Evolutionary conservation across 192 early-diverging fungal species (phyloP).

Genomic region (Backusella macrospora): DNA sequence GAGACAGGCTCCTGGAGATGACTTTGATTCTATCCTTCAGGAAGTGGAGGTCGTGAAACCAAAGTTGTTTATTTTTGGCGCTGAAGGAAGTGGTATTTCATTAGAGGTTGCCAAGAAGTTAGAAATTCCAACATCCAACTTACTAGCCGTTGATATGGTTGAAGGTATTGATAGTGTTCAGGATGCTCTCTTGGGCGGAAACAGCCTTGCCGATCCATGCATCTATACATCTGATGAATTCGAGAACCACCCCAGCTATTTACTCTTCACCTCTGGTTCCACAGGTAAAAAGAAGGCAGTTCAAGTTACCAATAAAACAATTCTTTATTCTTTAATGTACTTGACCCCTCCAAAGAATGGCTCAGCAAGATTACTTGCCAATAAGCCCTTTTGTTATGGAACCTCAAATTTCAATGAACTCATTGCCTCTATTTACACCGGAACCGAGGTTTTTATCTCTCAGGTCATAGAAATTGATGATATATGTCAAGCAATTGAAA

Average conservation of each 20-base stretch:
- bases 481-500: background rate
- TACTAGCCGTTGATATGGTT: no score
- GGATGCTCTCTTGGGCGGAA: no score
- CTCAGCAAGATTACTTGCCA: background rate
- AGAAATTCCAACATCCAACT: no score
- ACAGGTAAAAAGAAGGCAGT: background rate
- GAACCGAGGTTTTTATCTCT: conserved; percentile 8
- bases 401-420: background rate
- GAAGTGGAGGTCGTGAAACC: no score
- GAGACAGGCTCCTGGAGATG: no score
- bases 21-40: no score
- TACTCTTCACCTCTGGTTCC: background rate
- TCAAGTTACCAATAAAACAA: background rate
- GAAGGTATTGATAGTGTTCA: no score
- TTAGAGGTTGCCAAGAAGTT: no score
- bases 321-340: background rate
- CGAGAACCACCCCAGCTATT: background rate
- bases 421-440: background rate
- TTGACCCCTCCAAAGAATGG: background rate
- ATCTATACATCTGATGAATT: background rate
- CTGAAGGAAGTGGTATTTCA: no score
- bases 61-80: no score
- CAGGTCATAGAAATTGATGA: conserved; percentile 15
- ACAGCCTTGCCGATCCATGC: background rate
- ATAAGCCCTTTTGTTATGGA: background rate